Percentiles rank a stretch among this genome's conserved stretches.
These are phyloP conservation scores for Colletotrichum limetticola DNA, from an alignment of 2,329 filamentous ascomycete species.

Conservation along the genomic window DNA sequence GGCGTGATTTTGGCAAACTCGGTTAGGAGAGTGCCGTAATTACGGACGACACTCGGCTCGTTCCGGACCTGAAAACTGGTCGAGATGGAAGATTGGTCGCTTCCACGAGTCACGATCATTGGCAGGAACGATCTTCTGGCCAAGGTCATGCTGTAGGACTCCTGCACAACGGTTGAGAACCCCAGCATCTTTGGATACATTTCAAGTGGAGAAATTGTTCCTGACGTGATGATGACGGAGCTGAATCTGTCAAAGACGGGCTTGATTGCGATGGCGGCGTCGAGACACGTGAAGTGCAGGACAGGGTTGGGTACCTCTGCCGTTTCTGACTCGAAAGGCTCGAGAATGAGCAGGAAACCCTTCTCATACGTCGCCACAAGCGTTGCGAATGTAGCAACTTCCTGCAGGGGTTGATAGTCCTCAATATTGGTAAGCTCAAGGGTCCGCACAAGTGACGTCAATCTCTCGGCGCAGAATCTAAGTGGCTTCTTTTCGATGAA, in stretches of 20 bases:
- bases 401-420: conserved; percentile 95
- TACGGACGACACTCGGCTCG: conserved; percentile 95
- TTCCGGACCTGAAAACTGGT: conserved; percentile 96
- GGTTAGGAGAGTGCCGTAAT: conserved; percentile 92
- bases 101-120: conserved; percentile 96
- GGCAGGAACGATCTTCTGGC: conserved; percentile 95
- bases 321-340: conserved; percentile 95
- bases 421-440: conserved; percentile 97
- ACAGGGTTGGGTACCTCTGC: conserved; percentile 96
- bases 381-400: conserved; percentile 97
- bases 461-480: conserved; percentile 91
- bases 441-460: conserved; percentile 94
- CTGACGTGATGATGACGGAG: conserved; percentile 98
- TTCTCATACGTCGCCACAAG: conserved; percentile 97
- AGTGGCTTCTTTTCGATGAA: conserved; percentile 98
- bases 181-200: conserved; percentile 99
- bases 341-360: conserved; percentile 94
- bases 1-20: conserved; percentile 97
- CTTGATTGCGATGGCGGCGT: conserved; percentile 97
- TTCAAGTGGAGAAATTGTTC: conserved; percentile 94
- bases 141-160: conserved; percentile 97
- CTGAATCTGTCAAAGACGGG: conserved; percentile 97
- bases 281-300: conserved; percentile 96
- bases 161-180: conserved; percentile 91
- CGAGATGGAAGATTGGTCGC: conserved; percentile 91